These are phyloP conservation scores for Elaeis oleifera DNA, from an alignment of 202 grass and related monocot genomes.

Conservation along the genomic window DNA sequence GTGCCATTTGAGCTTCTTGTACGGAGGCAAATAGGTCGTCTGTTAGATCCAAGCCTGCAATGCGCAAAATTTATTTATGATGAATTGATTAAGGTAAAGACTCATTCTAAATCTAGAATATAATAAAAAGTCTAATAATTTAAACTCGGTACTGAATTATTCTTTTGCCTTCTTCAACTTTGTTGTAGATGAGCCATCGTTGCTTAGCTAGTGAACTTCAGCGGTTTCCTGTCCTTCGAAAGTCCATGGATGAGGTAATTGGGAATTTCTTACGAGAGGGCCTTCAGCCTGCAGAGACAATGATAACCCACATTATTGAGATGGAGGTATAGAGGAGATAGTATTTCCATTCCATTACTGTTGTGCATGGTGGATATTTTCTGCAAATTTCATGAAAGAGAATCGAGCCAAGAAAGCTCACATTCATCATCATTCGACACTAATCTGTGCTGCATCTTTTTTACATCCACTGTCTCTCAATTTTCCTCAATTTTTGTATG, in stretches of 20 bases:
- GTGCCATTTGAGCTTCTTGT: slow-evolving; percentile 94
- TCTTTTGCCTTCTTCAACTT: background rate
- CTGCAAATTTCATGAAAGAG: no score
- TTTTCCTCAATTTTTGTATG: no score
- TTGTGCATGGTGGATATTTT: no score
- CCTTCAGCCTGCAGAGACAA: slow-evolving; percentile 70
- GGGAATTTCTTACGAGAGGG: slow-evolving; percentile 85
- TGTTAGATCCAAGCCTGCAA: slow-evolving; percentile 93
- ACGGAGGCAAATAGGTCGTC: slow-evolving; percentile 67
- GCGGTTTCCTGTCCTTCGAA: slow-evolving; percentile 70
- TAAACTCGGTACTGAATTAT: no score
- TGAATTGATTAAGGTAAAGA: slow-evolving; percentile 87
- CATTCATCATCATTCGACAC: no score
- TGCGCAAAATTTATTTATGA: slow-evolving; percentile 97
- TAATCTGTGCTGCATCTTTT: no score
- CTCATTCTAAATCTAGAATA: background rate
- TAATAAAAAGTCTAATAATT: background rate
- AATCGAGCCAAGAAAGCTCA: no score
- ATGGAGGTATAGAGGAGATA: slow-evolving; percentile 64
- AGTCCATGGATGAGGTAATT: slow-evolving; percentile 63
- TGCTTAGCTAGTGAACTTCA: slow-evolving; percentile 74
- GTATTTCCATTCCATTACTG: background rate
- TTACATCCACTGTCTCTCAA: no score
- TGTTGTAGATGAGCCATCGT: slow-evolving; percentile 59
- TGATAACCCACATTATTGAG: slow-evolving; percentile 94